Percentiles rank a stretch among this genome's conserved stretches.
Evolutionary conservation across 228 moss, liverwort and hornwort species (phyloP).

Genomic region (Sphagnum magellanicum): DNA sequence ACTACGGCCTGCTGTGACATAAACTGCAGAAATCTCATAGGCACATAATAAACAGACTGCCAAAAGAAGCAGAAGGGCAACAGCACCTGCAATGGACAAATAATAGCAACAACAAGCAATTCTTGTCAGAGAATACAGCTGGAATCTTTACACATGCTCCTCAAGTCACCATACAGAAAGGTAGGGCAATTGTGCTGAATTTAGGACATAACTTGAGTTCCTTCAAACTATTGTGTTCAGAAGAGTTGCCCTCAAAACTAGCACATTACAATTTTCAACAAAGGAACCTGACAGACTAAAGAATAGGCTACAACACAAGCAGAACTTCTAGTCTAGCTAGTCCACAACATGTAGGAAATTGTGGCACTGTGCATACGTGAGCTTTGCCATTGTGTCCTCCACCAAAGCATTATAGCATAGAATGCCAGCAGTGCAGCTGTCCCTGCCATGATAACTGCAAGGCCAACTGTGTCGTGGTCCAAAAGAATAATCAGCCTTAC

Average conservation of each 20-base stretch:
- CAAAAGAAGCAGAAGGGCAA: constrained; percentile 79
- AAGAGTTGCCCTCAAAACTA: too few species aligned
- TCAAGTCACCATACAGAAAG: too few species aligned
- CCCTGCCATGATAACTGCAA: constrained; percentile 97
- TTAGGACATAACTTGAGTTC: too few species aligned
- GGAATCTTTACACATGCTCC: too few species aligned
- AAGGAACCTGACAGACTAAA: not conserved
- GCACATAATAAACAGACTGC: constrained; percentile 94
- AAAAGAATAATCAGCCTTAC: constrained; percentile 65
- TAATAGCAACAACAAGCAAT: not conserved
- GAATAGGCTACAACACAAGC: too few species aligned
- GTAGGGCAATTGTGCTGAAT: too few species aligned
- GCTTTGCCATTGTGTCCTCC: constrained; percentile 99
- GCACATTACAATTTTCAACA: not conserved
- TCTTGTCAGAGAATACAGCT: too few species aligned
- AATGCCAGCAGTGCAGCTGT: constrained; percentile 93
- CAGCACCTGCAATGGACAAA: constrained; percentile 63
- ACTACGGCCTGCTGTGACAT: constrained; percentile 97
- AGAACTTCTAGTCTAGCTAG: too few species aligned
- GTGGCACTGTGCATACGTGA: constrained; percentile 58
- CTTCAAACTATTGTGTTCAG: too few species aligned
- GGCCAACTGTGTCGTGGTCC: constrained; percentile 90
- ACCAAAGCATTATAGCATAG: constrained; percentile 99
- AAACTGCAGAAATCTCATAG: constrained; percentile 95
- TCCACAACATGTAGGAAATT: not conserved